Base-by-base conservation (phyloP, 2,329 filamentous ascomycete genomes). In the Podosphaera fusca region DNA sequence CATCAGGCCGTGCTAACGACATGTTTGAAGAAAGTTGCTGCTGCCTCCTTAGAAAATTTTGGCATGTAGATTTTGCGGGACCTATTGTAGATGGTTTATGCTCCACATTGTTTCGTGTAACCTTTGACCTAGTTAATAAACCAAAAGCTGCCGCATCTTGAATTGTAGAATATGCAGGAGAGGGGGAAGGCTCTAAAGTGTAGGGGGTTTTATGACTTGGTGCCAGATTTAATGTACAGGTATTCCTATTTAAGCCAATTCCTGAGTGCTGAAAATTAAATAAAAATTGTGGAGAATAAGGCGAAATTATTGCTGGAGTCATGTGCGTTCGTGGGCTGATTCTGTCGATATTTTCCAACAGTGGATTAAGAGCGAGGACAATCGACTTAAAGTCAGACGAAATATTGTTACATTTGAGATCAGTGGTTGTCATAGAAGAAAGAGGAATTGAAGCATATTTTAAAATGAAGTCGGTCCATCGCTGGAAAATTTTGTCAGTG, bases 391-490 rank as follows among this genome's bases (percentile, higher is more conserved):
- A 83, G 59, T 79, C 73, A 4, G 60, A 60, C 10, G 62, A 61
- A 53, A 64, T 63, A 49, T 66, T 61, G 10, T 60, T 61, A n/a
- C 64, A 51, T 42, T 60, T 55, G 29, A 60, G 58, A 46, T 61
- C 62, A 33, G 60, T 58, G 10, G 63, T 60, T 47, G 76, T 76
- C 2, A 78, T 73, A 6, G 78, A 75, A 5, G 78, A 73, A 12
- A 78, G 76, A 53, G 76, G 74, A 0, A 76, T 74, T 9, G 67
- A 65, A 29, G 87, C 85, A 65, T 88, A 85, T 70, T 85, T 86
- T 62, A 95, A 73, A 56, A 96, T 86, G 61, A 95, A 84, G 61
- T 95, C 87, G 50, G 87, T 90, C 92, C 92, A 98, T 61, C 85
- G 82, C 68, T 92, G 84, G 71, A 95, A 96, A 8, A 86, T 78